Base-by-base conservation (phyloP, 352 stramenopile genomes). In the Globisporangium orthogonon region DNA sequence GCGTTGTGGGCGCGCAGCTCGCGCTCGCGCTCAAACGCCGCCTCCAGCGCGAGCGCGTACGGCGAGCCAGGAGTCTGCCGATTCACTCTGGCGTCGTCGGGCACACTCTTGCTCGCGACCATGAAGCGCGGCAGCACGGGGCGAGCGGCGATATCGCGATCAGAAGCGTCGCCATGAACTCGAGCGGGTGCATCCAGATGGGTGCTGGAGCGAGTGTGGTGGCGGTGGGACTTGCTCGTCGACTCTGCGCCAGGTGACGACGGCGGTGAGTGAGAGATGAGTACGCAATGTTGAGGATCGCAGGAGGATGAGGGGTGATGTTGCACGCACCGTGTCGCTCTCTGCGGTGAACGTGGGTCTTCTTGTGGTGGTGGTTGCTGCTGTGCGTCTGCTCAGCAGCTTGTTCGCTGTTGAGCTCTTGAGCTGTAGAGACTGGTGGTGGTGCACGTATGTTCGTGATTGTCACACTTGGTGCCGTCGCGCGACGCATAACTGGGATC, bases 101-200 rank as follows among this genome's bases (percentile, higher is more conserved):
- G 65, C 7, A 65, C 44, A 30, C 41, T 53, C 50, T 57, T 58
- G 44, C 50, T 81, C 68, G 23, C 58, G 63, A 15, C 76, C 49
- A 87, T 54, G 54, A 87, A 87, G 1, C 74, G 74, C 0, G 77
- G 77, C 39, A 87, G 53, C 14, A 85, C 66, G 23, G 75, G 71
- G 6, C 37, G 51, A 23, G n/a, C 10, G 3, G 14, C 10, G 4
- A 3, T 13, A 30, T 28, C 7, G 47, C 3, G 14, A 23, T 54
- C 35, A 3, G 41, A 4, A 46, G 15, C 9, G 3, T 14, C 7
- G 35, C 14, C 35, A 14, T 3, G 35, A 11, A 11, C 35, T 13
- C 7, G 35, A 10, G 37, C 44, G 4, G 45, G 29, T 17, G 31
- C 47, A 5, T 40, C 15, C 39, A 50, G 2, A 3, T 51, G 48